Evolutionary conservation across 208 protist species (phyloP), one percentile per base, ranked within the genome.

Genomic region (Histomonas meleagridis): DNA sequence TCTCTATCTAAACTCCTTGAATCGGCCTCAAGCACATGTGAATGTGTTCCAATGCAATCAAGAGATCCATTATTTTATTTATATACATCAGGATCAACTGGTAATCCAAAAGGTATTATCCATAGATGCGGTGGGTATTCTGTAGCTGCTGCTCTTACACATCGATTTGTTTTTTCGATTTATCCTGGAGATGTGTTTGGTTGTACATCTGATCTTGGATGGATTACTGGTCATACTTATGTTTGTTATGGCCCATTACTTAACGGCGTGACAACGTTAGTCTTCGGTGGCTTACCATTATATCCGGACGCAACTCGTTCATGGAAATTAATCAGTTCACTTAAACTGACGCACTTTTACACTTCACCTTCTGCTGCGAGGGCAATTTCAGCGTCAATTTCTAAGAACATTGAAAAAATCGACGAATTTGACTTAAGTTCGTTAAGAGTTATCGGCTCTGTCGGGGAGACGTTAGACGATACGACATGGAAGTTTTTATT

Each of bases 211-310:
- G 92, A 90, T 60, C 16, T 90, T 28, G 92, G 65, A 43, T 92
- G 92, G 65, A 90, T 92, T 48, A 92, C 81, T 51, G 98, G 98
- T 51, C 98, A 99, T 94, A 96, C 95, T 57, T 99, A 99, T 94
- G 96, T 98, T 60, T 95, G 97, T 7, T 99, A 98, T 93, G 98
- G 98, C 81, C 98, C 98, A n/a, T 95, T 99, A 62, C 91, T 95
- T 57, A 97, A 98, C 94, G 96, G 97, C 90, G 96, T 96, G 16
- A 98, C 97, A 1, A 97, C 96, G 26, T 94, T 99, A 48, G 94
- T 98, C 43, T 95, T 94, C 81, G 92, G 93, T 62, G 69, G 86
- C 26, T 79, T 97, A 26, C 97, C 97, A 21, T 95, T 94, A 16
- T 97, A 97, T 94, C 97, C 97, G 23, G 94, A 96, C 65, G 65